Evolutionary conservation across 2,329 filamentous ascomycete genomes (phyloP), one percentile per base, ranked within the genome.

Genomic region (Xylaria sp.): DNA sequence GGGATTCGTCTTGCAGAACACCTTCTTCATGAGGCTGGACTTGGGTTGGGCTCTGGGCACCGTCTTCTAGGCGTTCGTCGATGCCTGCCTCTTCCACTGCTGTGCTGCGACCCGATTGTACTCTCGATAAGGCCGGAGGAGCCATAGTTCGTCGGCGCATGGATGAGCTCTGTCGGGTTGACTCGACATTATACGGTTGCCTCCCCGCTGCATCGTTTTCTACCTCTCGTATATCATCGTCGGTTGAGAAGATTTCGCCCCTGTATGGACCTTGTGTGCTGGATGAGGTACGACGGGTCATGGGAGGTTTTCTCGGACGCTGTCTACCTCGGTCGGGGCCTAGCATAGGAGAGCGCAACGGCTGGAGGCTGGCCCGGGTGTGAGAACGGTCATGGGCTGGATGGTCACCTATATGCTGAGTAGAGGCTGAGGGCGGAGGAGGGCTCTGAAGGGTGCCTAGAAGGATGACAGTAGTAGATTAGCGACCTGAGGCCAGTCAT

Each of bases 211-310:
- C 82, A 75, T 94, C 92, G 70, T 88, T 88, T 76, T 93, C 90
- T 23, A 97, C 89, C 80, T 98, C 95, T 72, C 89, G 86, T 27
- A 90, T 84, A 76, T 93, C 94, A 79, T 98, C 95, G 78, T 98
- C 94, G 57, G 93, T 93, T 0, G 94, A 98, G 81, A 97, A 98
- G 69, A 95, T 86, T 70, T 92, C 92, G 35, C 94, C 93, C 63
- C 93, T 91, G 78, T 95, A 89, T 2, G 93, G 94, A 48, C 89
- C 89, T 75, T 89, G 85, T 8, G 80, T 81, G 65, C 88, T 92
- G 27, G 93, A 93, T 1, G 93, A 95, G 66, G 90, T 85, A 69
- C 93, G 90, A 73, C 93, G 91, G 66, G 87, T 80, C 80, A 95
- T 88, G 12, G 87, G 82, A 21, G 93, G 93, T 79, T 95, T 97